Conservation (phyloP, 208 protist genomes). For the Sergeia podlipaevii region DNA sequence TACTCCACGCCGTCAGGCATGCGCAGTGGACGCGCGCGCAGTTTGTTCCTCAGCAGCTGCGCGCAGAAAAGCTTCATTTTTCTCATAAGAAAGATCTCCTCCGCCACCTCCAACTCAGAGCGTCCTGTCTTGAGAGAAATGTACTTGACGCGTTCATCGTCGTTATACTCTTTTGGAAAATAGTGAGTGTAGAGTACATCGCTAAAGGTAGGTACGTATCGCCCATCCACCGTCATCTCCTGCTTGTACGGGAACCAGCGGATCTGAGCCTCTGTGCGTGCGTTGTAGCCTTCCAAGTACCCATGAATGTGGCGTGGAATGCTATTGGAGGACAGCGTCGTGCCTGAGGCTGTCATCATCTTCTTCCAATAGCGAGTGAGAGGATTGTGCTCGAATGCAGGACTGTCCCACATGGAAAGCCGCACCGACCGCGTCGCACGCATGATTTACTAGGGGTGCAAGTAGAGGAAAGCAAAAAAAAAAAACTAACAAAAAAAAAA, state of each 20-base stretch:
- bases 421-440: conserved; percentile 11
- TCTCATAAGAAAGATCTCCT: conserved; percentile 87
- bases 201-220: conserved; percentile 70
- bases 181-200: conserved; percentile 82
- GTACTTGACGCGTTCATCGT: conserved; percentile 85
- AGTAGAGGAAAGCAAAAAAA: too few species aligned
- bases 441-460: too few species aligned
- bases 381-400: conserved; percentile 76
- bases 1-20: conserved; percentile 84
- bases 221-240: conserved; percentile 77
- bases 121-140: conserved; percentile 70
- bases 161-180: conserved; percentile 72
- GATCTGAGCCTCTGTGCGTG: conserved; percentile 58
- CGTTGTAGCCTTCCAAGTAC: conserved; percentile 71
- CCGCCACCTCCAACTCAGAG: conserved; percentile 70
- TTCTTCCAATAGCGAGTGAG: conserved; percentile 79
- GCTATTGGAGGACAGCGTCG: conserved; percentile 70
- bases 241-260: conserved; percentile 89
- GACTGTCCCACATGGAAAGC: conserved; percentile 83
- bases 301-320: conserved; percentile 87
- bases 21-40: conserved; percentile 59
- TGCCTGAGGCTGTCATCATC: conserved; percentile 75
- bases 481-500: too few species aligned
- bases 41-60: conserved; percentile 76
- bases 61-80: conserved; percentile 83